Conservation (phyloP, 2,329 filamentous ascomycete species). For the Talaromyces sp. region DNA sequence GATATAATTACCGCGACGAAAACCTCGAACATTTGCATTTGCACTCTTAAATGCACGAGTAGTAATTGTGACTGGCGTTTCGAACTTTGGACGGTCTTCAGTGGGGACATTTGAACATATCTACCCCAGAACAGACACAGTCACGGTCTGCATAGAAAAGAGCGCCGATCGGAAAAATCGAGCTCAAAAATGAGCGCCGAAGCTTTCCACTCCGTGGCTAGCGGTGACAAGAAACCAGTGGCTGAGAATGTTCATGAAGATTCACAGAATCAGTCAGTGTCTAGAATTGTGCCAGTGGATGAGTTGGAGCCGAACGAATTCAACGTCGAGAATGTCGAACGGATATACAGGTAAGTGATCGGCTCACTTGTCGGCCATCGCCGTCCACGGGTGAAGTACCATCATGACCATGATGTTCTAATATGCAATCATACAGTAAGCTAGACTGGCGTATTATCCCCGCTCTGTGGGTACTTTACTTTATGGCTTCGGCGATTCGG, state of each 20-base stretch:
- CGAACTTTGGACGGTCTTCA: too few relatives aligned
- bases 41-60: too few relatives aligned
- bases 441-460: conserved; percentile 62
- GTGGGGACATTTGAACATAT: too few relatives aligned
- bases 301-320: conserved; percentile 32
- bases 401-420: not conserved
- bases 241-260: conserved; percentile 18
- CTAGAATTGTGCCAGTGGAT: conserved; percentile 9
- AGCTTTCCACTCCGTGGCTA: conserved; percentile 2
- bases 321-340: conserved; percentile 38
- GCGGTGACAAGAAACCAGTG: conserved; percentile 12
- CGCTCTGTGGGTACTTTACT: conserved; percentile 90
- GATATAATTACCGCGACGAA: not conserved
- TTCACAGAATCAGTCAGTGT: not conserved
- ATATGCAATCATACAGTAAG: conserved; percentile 45
- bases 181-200: conserved; percentile 4
- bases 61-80: too few relatives aligned
- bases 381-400: too few relatives aligned
- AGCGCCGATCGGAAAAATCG: too few relatives aligned
- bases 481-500: conserved; percentile 86
- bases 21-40: too few relatives aligned
- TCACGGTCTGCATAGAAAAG: too few relatives aligned
- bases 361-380: not conserved
- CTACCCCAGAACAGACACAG: too few relatives aligned
- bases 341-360: conserved; percentile 38